Conservation (phyloP, 2,329 filamentous ascomycete genomes). For the Penicillium sp. region DNA sequence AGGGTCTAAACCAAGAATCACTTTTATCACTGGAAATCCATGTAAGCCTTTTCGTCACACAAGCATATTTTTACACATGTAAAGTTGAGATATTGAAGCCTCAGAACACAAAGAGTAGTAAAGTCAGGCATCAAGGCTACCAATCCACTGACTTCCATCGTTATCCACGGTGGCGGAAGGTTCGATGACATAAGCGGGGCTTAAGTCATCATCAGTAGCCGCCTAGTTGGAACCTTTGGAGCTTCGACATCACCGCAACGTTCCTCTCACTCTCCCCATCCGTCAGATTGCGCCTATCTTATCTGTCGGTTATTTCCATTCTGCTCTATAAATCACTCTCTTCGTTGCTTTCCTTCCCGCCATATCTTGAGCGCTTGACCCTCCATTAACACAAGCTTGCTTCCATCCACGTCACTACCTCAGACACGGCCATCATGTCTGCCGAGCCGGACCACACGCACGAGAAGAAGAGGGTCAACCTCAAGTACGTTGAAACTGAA, state of each 20-base stretch:
- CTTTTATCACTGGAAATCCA: too few species aligned
- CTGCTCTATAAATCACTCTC: constrained; percentile 11
- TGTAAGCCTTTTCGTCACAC: too few species aligned
- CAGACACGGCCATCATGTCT: constrained; percentile 63
- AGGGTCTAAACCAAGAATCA: too few species aligned
- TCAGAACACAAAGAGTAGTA: not conserved
- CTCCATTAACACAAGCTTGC: constrained; percentile 27
- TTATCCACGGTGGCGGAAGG: constrained; percentile 26
- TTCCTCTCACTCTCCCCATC: constrained; percentile 19
- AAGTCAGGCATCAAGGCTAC: constrained; percentile 17
- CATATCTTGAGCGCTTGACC: constrained; percentile 15
- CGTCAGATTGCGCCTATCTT: constrained; percentile 18
- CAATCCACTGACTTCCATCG: constrained; percentile 43
- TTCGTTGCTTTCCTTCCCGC: constrained; percentile 16
- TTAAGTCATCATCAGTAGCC: constrained; percentile 40
- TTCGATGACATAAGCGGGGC: constrained; percentile 28
- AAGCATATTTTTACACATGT: too few species aligned
- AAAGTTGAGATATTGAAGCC: too few species aligned
- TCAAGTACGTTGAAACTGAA: constrained; percentile 64
- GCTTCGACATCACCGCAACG: constrained; percentile 22
- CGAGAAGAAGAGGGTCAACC: constrained; percentile 79
- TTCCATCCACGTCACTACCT: constrained; percentile 25
- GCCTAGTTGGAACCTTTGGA: constrained; percentile 25
- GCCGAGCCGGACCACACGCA: constrained; percentile 63
- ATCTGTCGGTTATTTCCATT: constrained; percentile 16